These are phyloP conservation scores for Alternaria alternata DNA, from an alignment of 2,329 filamentous ascomycete species.

Conservation along the genomic window DNA sequence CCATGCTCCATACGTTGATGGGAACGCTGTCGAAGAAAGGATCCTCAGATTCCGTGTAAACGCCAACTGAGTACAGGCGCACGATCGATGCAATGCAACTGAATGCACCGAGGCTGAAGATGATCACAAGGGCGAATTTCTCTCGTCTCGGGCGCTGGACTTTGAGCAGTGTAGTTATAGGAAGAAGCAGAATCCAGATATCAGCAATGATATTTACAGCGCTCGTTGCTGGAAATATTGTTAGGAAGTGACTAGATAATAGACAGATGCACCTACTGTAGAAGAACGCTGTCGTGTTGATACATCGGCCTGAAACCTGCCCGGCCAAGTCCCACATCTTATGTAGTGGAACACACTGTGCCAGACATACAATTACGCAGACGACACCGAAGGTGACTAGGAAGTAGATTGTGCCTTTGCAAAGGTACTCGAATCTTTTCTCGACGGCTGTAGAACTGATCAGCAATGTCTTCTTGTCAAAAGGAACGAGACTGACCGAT, in stretches of 20 bases:
- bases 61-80: constrained; percentile 55
- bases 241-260: background rate
- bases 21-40: constrained; percentile 75
- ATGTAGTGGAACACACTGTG: constrained; percentile 45
- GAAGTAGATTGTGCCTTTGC: constrained; percentile 37
- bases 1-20: constrained; percentile 90
- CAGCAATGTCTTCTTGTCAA: background rate
- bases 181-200: constrained; percentile 81
- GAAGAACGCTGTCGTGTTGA: constrained; percentile 44
- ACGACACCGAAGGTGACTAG: constrained; percentile 34
- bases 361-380: constrained; percentile 34
- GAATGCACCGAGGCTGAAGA: constrained; percentile 84
- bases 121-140: constrained; percentile 67
- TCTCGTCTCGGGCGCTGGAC: constrained; percentile 84
- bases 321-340: constrained; percentile 46
- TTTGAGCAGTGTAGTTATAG: constrained; percentile 82
- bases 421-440: constrained; percentile 29
- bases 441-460: constrained; percentile 27
- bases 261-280: background rate
- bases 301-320: constrained; percentile 36
- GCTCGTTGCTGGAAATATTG: background rate
- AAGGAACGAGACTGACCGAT: constrained; percentile 33
- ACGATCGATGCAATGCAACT: constrained; percentile 86
- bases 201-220: constrained; percentile 78
- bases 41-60: constrained; percentile 54